Percentiles rank a stretch among this genome's conserved stretches.
Conservation (phyloP, 257 asterid species). For the Solanum pimpinellifolium region DNA sequence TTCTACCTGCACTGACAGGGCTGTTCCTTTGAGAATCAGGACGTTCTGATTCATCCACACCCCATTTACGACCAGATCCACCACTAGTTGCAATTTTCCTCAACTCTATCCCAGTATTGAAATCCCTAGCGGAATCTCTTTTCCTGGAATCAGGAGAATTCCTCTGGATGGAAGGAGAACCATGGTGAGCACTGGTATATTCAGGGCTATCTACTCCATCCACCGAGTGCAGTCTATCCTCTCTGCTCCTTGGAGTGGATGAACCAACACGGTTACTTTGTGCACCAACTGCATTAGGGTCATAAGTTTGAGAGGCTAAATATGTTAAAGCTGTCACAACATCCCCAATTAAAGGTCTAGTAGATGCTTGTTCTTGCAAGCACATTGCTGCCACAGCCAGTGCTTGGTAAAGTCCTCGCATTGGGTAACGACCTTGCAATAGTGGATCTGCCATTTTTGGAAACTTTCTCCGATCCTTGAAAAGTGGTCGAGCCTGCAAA, state of each 20-base stretch:
- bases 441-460: constrained; percentile 91
- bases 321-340: constrained; percentile 80
- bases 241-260: constrained; percentile 61
- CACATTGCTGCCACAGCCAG: constrained; percentile 98
- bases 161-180: constrained; percentile 60
- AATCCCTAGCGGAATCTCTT: constrained; percentile 35
- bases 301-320: constrained; percentile 69
- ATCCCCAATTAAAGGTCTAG: constrained; percentile 81
- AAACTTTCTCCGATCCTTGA: constrained; percentile 76
- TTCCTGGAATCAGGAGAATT: constrained; percentile 62
- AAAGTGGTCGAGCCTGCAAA: constrained; percentile 79
- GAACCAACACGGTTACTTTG: constrained; percentile 39
- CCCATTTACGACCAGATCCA: constrained; percentile 68
- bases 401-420: constrained; percentile 84
- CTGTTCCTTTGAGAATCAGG: constrained; percentile 47
- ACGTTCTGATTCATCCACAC: constrained; percentile 42
- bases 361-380: constrained; percentile 90
- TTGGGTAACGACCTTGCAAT: constrained; percentile 74
- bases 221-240: constrained; percentile 37
- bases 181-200: constrained; percentile 21
- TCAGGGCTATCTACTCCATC: constrained; percentile 41
- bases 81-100: constrained; percentile 45
- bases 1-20: constrained; percentile 58
- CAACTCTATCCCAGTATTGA: constrained; percentile 34
- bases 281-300: constrained; percentile 36